Conservation (phyloP, 345 rosid genomes). For the Gynandropsis gynandra region DNA sequence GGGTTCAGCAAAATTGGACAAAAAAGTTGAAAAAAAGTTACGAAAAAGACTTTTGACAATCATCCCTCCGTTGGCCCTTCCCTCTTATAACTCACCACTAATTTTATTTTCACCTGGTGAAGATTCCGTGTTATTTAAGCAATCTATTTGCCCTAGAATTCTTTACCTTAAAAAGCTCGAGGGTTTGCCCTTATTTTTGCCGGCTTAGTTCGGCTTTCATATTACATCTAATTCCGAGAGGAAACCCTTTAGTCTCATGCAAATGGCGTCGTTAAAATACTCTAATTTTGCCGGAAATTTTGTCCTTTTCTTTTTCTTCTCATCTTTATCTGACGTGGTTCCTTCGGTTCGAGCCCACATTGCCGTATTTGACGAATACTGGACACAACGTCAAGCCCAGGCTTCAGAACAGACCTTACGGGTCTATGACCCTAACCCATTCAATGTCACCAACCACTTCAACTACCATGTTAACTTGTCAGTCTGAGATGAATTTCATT, state of each 20-base stretch:
- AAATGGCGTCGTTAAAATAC: slow-evolving; percentile 3
- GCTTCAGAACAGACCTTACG: slow-evolving; percentile 13
- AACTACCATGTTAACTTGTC: slow-evolving; percentile 24
- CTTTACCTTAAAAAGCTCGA: background rate
- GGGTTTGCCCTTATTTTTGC: slow-evolving; percentile 3
- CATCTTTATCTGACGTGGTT: slow-evolving; percentile 13
- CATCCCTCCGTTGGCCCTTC: slow-evolving; percentile 14
- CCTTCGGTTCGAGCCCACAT: slow-evolving; percentile 16
- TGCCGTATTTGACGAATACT: slow-evolving; percentile 20
- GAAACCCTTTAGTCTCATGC: background rate
- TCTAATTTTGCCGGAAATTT: slow-evolving; percentile 11
- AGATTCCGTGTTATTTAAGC: slow-evolving; percentile 16
- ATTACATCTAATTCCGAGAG: too few relatives aligned
- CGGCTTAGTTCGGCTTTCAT: slow-evolving; percentile 11
- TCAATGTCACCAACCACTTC: slow-evolving; percentile 24
- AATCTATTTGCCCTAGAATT: slow-evolving; percentile 8
- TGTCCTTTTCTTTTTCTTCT: slow-evolving; percentile 2
- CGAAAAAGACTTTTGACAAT: slow-evolving; percentile 4
- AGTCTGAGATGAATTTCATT: too few relatives aligned
- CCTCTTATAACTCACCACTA: background rate
- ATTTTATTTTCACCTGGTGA: too few relatives aligned
- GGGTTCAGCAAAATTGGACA: slow-evolving; percentile 11
- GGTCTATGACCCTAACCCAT: slow-evolving; percentile 25
- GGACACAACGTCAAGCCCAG: slow-evolving; percentile 21
- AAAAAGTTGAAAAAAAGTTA: slow-evolving; percentile 12